These are phyloP conservation scores for Styphnolobium japonicum DNA, from an alignment of 306 rosid genomes.

Conservation along the genomic window DNA sequence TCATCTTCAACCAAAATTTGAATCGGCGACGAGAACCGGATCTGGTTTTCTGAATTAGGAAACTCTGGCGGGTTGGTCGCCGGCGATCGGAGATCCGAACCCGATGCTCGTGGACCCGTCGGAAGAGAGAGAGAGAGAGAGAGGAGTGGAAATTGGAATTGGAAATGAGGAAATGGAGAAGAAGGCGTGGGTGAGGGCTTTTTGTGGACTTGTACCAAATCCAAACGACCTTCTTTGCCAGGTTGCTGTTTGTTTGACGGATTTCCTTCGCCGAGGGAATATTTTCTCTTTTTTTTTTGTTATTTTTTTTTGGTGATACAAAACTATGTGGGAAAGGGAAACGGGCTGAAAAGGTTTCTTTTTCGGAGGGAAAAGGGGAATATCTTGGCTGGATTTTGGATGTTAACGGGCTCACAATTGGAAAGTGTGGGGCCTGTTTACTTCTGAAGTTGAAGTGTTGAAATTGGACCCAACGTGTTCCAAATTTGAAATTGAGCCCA, in stretches of 20 bases:
- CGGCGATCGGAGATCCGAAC: not conserved
- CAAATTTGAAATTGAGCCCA: too few relatives aligned
- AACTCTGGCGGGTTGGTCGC: not conserved
- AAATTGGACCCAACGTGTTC: too few relatives aligned
- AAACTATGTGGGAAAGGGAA: not conserved
- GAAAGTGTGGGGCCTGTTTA: not conserved
- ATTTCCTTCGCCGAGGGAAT: not conserved
- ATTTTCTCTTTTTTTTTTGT: not conserved
- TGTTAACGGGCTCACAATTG: not conserved
- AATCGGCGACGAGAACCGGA: not conserved
- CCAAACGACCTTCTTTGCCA: too few relatives aligned
- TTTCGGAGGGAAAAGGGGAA: not conserved
- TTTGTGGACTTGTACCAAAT: too few relatives aligned
- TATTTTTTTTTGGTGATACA: not conserved
- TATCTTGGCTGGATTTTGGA: not conserved
- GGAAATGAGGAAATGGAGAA: too few relatives aligned
- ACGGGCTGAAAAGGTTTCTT: not conserved
- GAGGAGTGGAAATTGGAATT: too few relatives aligned
- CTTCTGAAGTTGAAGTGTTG: too few relatives aligned
- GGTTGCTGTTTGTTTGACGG: too few relatives aligned
- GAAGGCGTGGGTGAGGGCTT: too few relatives aligned
- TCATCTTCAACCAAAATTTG: conserved; percentile 28
- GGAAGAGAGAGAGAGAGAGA: not conserved
- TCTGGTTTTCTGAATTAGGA: not conserved
- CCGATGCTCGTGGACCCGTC: not conserved